Evolutionary conservation across 1,284 basidiomycete species (phyloP), one percentile per base, ranked within the genome.

Genomic region (Naganishia sp.): DNA sequence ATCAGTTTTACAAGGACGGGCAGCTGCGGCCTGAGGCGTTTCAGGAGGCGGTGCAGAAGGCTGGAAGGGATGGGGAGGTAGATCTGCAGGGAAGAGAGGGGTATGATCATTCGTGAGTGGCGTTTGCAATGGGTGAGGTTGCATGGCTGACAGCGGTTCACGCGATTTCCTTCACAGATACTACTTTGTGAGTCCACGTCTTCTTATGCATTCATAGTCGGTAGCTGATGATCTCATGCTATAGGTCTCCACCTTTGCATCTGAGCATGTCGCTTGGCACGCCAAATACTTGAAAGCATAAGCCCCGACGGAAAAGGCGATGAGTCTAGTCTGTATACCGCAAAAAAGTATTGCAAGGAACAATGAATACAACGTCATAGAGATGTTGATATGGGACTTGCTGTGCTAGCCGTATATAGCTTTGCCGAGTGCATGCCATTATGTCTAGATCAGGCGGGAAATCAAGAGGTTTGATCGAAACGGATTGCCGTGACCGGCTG

Each of bases 1-100:
- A 98, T 80, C 84, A 89, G 71, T 97, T 94, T 77, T 90, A 91
- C 77, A 87, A 91, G 73, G 83, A 89, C 71, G 87, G 86, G 17
- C 93, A 97, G 78, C 84, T 99, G 11, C 85, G 92, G 52, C 95
- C 95, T 0, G 91, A 97, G 75, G 88, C 90, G 74, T 92, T 99
- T 75, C 78, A 89, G 65, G 85, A 87, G 71, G 90, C 88, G 0
- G 89, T 90, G 2, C 25, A 46, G 32, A 32, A 58, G 28, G 83
- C 88, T 65, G 84, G 86, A 63, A 84, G 86, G 9, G 90, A 90
- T 1, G 85, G 89, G 71, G 86, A 90, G 75, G 90, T 97, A 10
- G 82, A 85, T 60, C 87, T 97, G 21, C 84, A 90, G 69, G 83
- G 86, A 69, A 92, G 95, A 66, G 88, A 90, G 56, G 93, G 88